phyloP scores from a whole-genome alignment of 306 rosid genomes.

The Medicago truncatula region DNA sequence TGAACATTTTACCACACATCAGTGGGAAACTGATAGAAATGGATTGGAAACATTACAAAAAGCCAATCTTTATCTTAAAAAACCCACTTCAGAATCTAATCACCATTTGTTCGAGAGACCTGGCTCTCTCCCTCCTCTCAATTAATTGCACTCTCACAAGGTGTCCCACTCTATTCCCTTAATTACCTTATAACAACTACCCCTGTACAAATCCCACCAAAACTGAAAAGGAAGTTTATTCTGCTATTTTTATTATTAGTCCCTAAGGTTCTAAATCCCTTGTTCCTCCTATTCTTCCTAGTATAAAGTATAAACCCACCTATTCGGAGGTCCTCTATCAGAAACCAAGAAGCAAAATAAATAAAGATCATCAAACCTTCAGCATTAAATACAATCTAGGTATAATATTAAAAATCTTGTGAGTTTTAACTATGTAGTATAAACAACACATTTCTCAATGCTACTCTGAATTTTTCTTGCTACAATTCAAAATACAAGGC shows the following conservation, averaged over 20 bases:
- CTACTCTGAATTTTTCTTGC: conserved; percentile 26
- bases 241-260: conserved; percentile 15
- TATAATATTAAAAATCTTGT: background rate
- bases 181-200: conserved; percentile 2
- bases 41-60: background rate
- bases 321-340: background rate
- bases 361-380: conserved; percentile 14
- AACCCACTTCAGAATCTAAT: conserved; percentile 5
- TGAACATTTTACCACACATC: background rate
- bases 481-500: conserved; percentile 23
- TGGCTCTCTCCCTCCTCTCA: background rate
- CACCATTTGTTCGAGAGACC: conserved; percentile 5
- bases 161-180: background rate
- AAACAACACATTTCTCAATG: conserved; percentile 21
- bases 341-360: conserved; percentile 9
- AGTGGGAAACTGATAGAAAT: conserved; percentile 8
- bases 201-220: background rate
- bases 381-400: conserved; percentile 10
- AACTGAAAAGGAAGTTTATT: conserved; percentile 12
- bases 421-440: background rate
- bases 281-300: conserved; percentile 7
- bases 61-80: background rate
- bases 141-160: background rate
- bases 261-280: background rate
- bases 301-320: background rate